Evolutionary conservation across 169 alveolate species (phyloP).

Genomic region (Plasmodium chabaudi): DNA sequence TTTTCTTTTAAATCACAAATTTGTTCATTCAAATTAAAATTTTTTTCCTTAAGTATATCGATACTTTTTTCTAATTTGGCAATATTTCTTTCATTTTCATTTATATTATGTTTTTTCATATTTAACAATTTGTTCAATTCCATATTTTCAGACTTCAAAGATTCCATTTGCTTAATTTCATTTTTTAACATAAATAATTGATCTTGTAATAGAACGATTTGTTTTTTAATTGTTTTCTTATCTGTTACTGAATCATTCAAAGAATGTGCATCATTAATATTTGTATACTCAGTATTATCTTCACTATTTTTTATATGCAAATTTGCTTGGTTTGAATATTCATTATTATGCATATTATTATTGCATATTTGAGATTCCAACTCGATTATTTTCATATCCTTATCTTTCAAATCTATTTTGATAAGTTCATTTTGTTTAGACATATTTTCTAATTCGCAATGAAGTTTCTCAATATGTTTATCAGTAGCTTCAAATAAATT

Average conservation of each 20-base stretch:
- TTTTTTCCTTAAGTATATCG: conserved; percentile 26
- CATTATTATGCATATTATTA: background rate
- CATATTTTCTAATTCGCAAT: conserved; percentile 33
- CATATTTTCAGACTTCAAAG: conserved; percentile 38
- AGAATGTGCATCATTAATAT: conserved; percentile 15
- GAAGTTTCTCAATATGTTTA: conserved; percentile 60
- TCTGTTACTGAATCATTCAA: conserved; percentile 26
- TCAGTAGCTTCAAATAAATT: conserved; percentile 60
- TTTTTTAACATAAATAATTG: conserved; percentile 40
- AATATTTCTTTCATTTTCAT: conserved; percentile 37
- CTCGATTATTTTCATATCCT: conserved; percentile 44
- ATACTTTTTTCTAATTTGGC: conserved; percentile 19
- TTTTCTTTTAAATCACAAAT: conserved; percentile 44
- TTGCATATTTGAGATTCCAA: conserved; percentile 48
- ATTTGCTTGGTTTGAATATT: background rate
- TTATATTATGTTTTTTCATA: background rate
- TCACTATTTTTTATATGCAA: background rate
- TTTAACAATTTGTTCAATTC: conserved; percentile 43
- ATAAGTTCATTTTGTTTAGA: conserved; percentile 50
- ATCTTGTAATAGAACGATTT: conserved; percentile 25
- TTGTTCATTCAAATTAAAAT: conserved; percentile 38
- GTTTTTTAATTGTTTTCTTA: conserved; percentile 41
- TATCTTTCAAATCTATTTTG: conserved; percentile 40
- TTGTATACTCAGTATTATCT: background rate
- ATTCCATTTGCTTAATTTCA: conserved; percentile 49